Evolutionary conservation across 768 basidiomycete species (phyloP).

Genomic region (Suillus subalutaceus): DNA sequence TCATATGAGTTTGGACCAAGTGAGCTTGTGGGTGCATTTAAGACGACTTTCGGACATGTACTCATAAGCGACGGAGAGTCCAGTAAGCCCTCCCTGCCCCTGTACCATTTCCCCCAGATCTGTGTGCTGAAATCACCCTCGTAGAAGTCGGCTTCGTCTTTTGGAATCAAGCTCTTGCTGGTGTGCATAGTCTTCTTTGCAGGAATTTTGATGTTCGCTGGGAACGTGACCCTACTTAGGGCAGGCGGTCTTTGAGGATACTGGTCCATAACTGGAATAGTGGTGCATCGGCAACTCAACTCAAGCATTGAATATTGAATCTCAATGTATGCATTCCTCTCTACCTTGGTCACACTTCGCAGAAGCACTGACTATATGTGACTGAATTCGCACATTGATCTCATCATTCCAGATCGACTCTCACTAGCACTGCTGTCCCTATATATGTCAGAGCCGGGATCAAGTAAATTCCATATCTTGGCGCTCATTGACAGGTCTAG

Average conservation of each 20-base stretch:
- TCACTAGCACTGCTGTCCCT: background rate
- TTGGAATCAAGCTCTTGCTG: conserved; percentile 69
- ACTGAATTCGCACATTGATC: background rate
- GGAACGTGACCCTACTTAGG: conserved; percentile 45
- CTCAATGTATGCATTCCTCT: background rate
- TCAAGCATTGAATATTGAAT: background rate
- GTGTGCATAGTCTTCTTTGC: background rate
- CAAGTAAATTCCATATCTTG: background rate
- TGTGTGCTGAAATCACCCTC: conserved; percentile 6
- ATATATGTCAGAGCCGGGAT: background rate
- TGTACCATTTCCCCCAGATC: background rate
- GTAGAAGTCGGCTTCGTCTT: conserved; percentile 51
- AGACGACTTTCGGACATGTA: too few relatives aligned
- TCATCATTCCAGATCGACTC: background rate
- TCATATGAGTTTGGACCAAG: too few relatives aligned
- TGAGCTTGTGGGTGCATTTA: too few relatives aligned
- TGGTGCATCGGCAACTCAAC: background rate
- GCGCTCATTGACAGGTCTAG: background rate
- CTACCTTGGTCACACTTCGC: background rate
- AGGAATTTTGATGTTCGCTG: conserved; percentile 32
- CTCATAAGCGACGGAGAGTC: too few relatives aligned
- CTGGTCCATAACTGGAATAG: background rate
- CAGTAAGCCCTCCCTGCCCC: conserved; percentile 66
- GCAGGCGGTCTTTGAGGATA: conserved; percentile 26
- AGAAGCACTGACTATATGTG: background rate